Percentiles rank a stretch among this genome's conserved stretches.
These are phyloP conservation scores for Clavulina sp. DNA, from an alignment of 768 basidiomycete species.

Conservation along the genomic window DNA sequence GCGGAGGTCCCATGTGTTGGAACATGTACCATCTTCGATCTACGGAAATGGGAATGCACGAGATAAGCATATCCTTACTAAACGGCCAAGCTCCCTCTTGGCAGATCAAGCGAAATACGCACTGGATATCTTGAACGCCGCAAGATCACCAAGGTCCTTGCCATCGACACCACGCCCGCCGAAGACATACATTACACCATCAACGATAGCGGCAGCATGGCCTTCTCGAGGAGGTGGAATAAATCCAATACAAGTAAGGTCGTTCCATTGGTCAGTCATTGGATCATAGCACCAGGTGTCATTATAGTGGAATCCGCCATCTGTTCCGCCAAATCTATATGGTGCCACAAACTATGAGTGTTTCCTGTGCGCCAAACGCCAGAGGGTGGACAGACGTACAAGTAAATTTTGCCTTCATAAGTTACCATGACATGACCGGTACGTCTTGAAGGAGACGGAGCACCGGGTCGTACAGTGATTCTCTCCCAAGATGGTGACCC, in stretches of 20 bases:
- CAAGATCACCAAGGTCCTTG: conserved; percentile 83
- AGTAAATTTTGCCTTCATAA: conserved; percentile 61
- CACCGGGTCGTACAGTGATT: conserved; percentile 34
- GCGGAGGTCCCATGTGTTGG: conserved; percentile 97
- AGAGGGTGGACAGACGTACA: conserved; percentile 33
- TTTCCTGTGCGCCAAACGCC: neutral
- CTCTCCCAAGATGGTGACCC: conserved; percentile 66
- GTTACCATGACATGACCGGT: conserved; percentile 88
- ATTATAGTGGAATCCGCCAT: conserved; percentile 97
- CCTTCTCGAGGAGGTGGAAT: conserved; percentile 93
- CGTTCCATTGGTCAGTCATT: conserved; percentile 64
- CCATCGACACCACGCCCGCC: conserved; percentile 95
- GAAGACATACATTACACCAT: conserved; percentile 95
- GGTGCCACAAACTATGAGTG: neutral
- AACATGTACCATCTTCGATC: conserved; percentile 99
- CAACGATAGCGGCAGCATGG: conserved; percentile 88
- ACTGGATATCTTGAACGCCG: conserved; percentile 97
- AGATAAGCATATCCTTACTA: neutral
- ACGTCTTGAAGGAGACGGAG: conserved; percentile 51
- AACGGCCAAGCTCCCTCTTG: too few relatives aligned
- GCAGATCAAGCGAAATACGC: conserved; percentile 21
- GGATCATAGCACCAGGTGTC: conserved; percentile 95
- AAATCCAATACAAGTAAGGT: conserved; percentile 89
- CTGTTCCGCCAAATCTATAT: conserved; percentile 92
- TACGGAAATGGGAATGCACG: conserved; percentile 19